Evolutionary conservation across 1,139 yeast genomes (phyloP).

Genomic region (Pichia sp.): DNA sequence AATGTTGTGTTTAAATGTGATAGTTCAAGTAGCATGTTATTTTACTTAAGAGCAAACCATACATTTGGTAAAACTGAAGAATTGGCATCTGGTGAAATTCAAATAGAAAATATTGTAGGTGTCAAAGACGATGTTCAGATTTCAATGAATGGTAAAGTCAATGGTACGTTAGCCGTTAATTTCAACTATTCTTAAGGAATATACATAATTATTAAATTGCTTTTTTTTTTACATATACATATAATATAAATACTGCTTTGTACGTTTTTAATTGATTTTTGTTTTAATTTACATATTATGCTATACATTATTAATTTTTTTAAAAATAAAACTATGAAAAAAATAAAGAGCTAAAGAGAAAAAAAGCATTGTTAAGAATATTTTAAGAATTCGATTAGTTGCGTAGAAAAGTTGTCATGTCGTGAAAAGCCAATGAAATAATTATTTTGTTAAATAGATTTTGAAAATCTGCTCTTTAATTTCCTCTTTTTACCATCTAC

Average conservation of each 20-base stretch:
- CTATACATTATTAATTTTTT: too few species aligned
- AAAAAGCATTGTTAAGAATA: too few species aligned
- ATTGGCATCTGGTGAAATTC: constrained; percentile 49
- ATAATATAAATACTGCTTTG: too few species aligned
- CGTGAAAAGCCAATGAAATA: too few species aligned
- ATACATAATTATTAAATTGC: neutral
- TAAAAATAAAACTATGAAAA: too few species aligned
- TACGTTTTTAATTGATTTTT: too few species aligned
- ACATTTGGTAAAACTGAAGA: constrained; percentile 66
- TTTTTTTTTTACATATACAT: neutral
- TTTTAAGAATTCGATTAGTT: too few species aligned
- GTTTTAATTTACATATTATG: too few species aligned
- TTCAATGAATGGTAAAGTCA: constrained; percentile 18
- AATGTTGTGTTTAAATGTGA: constrained; percentile 62
- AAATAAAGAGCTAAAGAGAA: too few species aligned
- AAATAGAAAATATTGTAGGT: constrained; percentile 34
- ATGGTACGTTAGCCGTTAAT: constrained; percentile 24
- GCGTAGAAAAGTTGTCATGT: too few species aligned
- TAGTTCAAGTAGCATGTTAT: constrained; percentile 49
- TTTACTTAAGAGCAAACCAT: constrained; percentile 63
- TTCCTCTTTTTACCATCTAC: constrained; percentile 16
- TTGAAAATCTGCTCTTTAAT: constrained; percentile 16
- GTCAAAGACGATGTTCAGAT: constrained; percentile 22
- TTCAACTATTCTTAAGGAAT: constrained; percentile 23
- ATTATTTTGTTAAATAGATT: neutral